Evolutionary conservation across 805 yeast species (phyloP).

Genomic region (Metschnikowia proteae): DNA sequence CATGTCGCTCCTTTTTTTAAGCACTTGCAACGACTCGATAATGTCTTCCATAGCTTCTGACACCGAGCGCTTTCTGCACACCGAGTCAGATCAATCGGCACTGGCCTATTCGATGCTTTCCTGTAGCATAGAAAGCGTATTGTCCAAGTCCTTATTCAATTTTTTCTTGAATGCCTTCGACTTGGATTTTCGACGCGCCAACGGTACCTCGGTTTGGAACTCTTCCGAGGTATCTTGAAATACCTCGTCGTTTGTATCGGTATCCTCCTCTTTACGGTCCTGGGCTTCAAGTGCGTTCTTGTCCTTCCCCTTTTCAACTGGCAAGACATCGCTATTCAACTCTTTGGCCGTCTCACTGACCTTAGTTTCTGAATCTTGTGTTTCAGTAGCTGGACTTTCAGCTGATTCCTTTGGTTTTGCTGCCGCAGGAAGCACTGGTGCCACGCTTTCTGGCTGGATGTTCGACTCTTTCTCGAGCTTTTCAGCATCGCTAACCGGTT

Average conservation of each 20-base stretch:
- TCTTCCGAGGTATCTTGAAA: slow-evolving; percentile 8
- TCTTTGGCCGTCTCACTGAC: not conserved
- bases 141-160: slow-evolving; percentile 32
- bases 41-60: too few relatives aligned
- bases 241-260: not conserved
- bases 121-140: slow-evolving; percentile 37
- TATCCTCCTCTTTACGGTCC: not conserved
- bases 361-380: not conserved
- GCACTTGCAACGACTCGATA: too few relatives aligned
- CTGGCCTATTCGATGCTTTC: slow-evolving; percentile 27
- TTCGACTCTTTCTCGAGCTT: not conserved
- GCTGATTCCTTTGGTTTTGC: not conserved
- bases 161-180: slow-evolving; percentile 33
- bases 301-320: not conserved
- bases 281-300: not conserved
- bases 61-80: too few relatives aligned
- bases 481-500: not conserved
- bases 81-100: too few relatives aligned
- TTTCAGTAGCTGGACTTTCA: too few relatives aligned
- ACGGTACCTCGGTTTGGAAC: slow-evolving; percentile 16
- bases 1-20: too few relatives aligned
- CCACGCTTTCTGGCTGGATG: too few relatives aligned
- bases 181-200: slow-evolving; percentile 28
- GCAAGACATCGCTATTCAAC: not conserved
- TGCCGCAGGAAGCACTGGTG: too few relatives aligned